Evolutionary conservation across 441 rosid species (phyloP).

Genomic region (Populus hybrid): DNA sequence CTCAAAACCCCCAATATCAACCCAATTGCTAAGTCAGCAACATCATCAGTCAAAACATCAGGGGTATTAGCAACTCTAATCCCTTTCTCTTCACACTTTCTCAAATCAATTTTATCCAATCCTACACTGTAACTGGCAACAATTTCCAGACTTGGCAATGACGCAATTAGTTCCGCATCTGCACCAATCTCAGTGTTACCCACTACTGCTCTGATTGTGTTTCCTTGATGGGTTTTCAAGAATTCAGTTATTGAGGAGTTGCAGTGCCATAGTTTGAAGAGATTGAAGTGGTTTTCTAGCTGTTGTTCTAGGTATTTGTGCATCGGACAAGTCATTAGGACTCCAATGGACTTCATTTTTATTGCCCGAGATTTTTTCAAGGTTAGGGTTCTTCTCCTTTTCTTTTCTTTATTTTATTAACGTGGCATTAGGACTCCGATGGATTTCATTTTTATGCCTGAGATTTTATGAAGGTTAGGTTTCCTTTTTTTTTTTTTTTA

Average conservation of each 20-base stretch:
- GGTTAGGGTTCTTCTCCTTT: neutral
- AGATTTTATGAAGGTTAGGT: no score
- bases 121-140: conserved; percentile 57
- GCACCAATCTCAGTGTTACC: conserved; percentile 47
- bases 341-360: conserved; percentile 41
- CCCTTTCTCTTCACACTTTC: conserved; percentile 50
- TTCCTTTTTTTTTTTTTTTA: no score
- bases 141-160: conserved; percentile 53
- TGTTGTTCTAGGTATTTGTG: conserved; percentile 42
- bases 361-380: neutral
- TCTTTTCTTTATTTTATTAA: neutral
- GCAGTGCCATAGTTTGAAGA: conserved; percentile 43
- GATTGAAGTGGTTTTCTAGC: conserved; percentile 46
- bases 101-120: conserved; percentile 53
- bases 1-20: conserved; percentile 50
- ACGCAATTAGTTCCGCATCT: conserved; percentile 50
- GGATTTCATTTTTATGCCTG: no score
- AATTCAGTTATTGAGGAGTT: conserved; percentile 19
- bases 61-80: conserved; percentile 62
- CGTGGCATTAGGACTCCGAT: no score
- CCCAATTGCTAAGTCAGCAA: conserved; percentile 57
- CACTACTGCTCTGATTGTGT: conserved; percentile 51
- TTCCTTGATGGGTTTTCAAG: conserved; percentile 25
- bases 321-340: conserved; percentile 55
- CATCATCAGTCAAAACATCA: conserved; percentile 63